Evolutionary conservation across 2,329 filamentous ascomycete species (phyloP), one percentile per base, ranked within the genome.

Genomic region (Trichoderma atroviride): DNA sequence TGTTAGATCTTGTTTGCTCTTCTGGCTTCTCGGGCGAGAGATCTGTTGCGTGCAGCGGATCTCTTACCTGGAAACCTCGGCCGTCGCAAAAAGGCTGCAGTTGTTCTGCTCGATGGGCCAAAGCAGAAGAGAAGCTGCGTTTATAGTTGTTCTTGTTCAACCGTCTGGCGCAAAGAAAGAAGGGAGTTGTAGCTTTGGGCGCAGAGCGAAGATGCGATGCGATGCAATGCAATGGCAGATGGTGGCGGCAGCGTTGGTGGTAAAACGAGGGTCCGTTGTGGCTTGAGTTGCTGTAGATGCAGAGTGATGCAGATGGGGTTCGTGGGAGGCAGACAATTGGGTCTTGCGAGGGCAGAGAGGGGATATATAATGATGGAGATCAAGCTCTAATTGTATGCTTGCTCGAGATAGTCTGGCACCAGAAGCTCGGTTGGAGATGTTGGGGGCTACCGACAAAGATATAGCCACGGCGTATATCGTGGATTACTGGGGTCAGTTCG

Each of bases 401-500:
- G 43, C 35, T 40, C 55, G 43, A 27, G 65, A 59, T 66, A 35
- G 61, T 69, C 58, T 68, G 58, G 58, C 52, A 63, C 50, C 56
- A 65, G 47, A 63, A 50, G 43, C 40, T 57, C 50, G 43, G 69
- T 67, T 50, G 43, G 58, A 58, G 47, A 67, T 67, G 62, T 70
- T 66, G 68, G 68, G 68, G 68, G 55, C 68, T 70, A 27, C 62
- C 62, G 63, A 68, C 63, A 52, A 68, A 68, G 62, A 70, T 70
- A 70, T 70, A 70, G 68, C 57, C 68, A 70, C 68, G 22, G 68
- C 37, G n/a, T 69, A 35, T 50, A 70, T 70, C 68, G 62, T 67
- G 68, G 40, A 43, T 63, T 31, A 55, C 61, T 66, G 61, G 68
- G 68, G 31, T 33, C 53, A 55, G 53, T 66, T 31, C 33, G 61